Evolutionary conservation across 2,329 filamentous ascomycete species (phyloP).

Genomic region (Clonostachys rhizophaga): DNA sequence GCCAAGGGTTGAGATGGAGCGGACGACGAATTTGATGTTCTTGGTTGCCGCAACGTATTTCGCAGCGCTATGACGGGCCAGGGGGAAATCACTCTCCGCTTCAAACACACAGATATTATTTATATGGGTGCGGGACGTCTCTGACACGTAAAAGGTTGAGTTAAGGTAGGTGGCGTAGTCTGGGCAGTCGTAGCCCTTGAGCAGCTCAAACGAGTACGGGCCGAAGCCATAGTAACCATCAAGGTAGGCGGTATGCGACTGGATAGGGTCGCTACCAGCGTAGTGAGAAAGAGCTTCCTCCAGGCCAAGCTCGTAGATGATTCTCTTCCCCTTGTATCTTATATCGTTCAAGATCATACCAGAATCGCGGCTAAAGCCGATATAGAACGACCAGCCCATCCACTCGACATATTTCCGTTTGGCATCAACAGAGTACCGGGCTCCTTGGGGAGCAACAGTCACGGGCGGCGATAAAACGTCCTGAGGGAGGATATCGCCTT

Average conservation of each 20-base stretch:
- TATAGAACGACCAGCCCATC: constrained; percentile 43
- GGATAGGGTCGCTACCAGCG: constrained; percentile 36
- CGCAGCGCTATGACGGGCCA: constrained; percentile 39
- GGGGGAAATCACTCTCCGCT: constrained; percentile 39
- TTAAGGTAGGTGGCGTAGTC: constrained; percentile 41
- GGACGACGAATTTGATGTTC: constrained; percentile 40
- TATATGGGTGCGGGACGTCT: constrained; percentile 34
- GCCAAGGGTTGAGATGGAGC: constrained; percentile 30
- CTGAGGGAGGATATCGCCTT: constrained; percentile 17
- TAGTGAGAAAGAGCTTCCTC: constrained; percentile 50
- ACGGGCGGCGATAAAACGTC: constrained; percentile 5
- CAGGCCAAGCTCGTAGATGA: constrained; percentile 50
- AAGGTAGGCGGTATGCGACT: constrained; percentile 35
- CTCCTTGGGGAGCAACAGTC: constrained; percentile 3
- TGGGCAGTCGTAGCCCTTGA: constrained; percentile 45
- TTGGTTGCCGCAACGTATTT: constrained; percentile 38
- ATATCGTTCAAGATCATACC: constrained; percentile 46
- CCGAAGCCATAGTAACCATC: constrained; percentile 42
- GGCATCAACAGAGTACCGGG: constrained; percentile 6
- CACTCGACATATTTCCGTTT: constrained; percentile 9
- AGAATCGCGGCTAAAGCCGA: constrained; percentile 38
- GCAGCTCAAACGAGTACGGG: constrained; percentile 32
- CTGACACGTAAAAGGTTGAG: constrained; percentile 31
- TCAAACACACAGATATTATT: constrained; percentile 54
- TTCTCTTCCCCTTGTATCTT: constrained; percentile 45